Conservation (phyloP, 2,329 filamentous ascomycete genomes). For the Blumeria hordei region DNA sequence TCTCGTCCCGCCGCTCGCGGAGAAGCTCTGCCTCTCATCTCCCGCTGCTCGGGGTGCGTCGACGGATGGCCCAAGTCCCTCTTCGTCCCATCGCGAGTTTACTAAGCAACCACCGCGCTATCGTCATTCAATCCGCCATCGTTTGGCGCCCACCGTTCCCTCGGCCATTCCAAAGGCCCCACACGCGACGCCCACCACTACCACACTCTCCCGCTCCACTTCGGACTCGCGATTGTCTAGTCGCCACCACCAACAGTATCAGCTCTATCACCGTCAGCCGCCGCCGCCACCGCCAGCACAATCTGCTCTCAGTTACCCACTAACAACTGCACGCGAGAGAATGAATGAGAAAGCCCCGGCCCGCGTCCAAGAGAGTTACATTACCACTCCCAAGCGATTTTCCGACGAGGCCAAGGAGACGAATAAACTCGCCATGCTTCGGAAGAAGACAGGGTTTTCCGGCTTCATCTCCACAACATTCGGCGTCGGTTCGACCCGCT, state of each 20-base stretch:
- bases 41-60: background rate
- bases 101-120: slow-evolving; percentile 13
- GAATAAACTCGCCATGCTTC: slow-evolving; percentile 29
- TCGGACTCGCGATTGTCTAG: slow-evolving; percentile 28
- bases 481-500: slow-evolving; percentile 61
- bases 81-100: slow-evolving; percentile 29
- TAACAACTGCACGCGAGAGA: slow-evolving; percentile 18
- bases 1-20: too few species aligned
- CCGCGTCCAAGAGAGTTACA: slow-evolving; percentile 20
- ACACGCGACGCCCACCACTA: slow-evolving; percentile 18
- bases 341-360: slow-evolving; percentile 23
- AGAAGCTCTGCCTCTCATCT: too few species aligned
- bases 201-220: slow-evolving; percentile 24
- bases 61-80: slow-evolving; percentile 19
- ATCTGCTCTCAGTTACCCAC: too few species aligned
- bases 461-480: slow-evolving; percentile 67
- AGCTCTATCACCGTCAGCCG: slow-evolving; percentile 38
- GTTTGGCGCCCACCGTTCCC: slow-evolving; percentile 3
- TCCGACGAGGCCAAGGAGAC: slow-evolving; percentile 49
- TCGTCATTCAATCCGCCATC: slow-evolving; percentile 14
- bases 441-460: slow-evolving; percentile 76
- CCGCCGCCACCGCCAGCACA: slow-evolving; percentile 24
- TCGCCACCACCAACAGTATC: slow-evolving; percentile 15
- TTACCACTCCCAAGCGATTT: slow-evolving; percentile 37
- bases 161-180: slow-evolving; percentile 14